A percentile compares a stretch with the other conserved stretches of the same genome.
Evolutionary conservation across 1,139 yeast genomes (phyloP).

Genomic region (Geotrichum citri-aurantii): DNA sequence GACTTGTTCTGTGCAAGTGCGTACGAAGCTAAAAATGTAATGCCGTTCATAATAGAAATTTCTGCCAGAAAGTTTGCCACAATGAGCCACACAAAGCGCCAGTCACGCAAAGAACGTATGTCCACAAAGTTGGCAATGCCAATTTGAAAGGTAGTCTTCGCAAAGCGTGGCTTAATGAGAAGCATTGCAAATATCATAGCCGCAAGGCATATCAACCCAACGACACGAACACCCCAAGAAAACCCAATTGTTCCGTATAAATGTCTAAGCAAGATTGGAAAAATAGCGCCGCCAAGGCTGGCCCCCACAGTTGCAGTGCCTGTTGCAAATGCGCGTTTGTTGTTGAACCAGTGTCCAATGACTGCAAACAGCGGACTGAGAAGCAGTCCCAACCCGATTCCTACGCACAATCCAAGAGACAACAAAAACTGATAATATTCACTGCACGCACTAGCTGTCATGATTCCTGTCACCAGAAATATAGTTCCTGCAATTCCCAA

Average conservation of each 20-base stretch:
- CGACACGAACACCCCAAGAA: slow-evolving; percentile 52
- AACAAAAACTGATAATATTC: slow-evolving; percentile 54
- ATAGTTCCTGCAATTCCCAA: slow-evolving; percentile 46
- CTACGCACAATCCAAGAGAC: slow-evolving; percentile 51
- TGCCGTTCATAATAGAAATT: slow-evolving; percentile 47
- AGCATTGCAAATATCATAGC: slow-evolving; percentile 37
- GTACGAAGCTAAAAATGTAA: slow-evolving; percentile 53
- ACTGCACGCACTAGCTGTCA: slow-evolving; percentile 51
- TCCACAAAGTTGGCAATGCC: slow-evolving; percentile 20
- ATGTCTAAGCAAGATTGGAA: slow-evolving; percentile 54
- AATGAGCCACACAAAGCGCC: slow-evolving; percentile 39
- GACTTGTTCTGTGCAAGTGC: slow-evolving; percentile 50
- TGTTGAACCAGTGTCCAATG: slow-evolving; percentile 56
- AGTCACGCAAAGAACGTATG: slow-evolving; percentile 38
- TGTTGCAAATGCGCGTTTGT: slow-evolving; percentile 54
- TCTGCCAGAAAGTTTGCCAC: slow-evolving; percentile 48
- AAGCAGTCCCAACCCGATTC: slow-evolving; percentile 54
- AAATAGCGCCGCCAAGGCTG: slow-evolving; percentile 57
- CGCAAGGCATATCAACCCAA: slow-evolving; percentile 49
- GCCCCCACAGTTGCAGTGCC: slow-evolving; percentile 67
- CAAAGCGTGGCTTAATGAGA: slow-evolving; percentile 34
- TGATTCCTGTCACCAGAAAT: slow-evolving; percentile 46
- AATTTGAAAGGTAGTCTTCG: neutral
- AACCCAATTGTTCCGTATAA: slow-evolving; percentile 49
- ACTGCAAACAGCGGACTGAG: slow-evolving; percentile 57